phyloP scores from a whole-genome alignment of 352 stramenopile species.

The Thalassiosira exigua region DNA sequence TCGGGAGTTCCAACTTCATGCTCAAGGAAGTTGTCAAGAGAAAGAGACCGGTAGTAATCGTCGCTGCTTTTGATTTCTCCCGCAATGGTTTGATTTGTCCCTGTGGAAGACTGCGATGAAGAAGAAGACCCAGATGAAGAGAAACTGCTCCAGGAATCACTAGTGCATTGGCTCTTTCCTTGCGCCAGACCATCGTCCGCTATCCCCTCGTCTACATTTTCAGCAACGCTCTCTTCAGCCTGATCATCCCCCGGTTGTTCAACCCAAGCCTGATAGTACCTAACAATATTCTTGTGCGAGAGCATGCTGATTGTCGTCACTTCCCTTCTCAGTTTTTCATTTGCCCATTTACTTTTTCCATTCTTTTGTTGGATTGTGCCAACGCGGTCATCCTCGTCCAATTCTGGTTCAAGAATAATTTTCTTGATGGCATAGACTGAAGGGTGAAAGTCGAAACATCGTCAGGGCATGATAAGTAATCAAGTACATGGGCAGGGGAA shows the following conservation, averaged over 20 bases:
- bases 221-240: conserved; percentile 5
- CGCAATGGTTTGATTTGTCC: no score
- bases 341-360: conserved; percentile 74
- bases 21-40: conserved; percentile 55
- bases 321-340: conserved; percentile 94
- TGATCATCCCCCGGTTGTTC: conserved; percentile 38
- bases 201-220: not conserved
- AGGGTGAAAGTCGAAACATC: no score
- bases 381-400: conserved; percentile 42
- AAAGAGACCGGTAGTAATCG: conserved; percentile 31
- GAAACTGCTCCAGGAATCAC: conserved; percentile 24
- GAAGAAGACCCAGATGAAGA: conserved; percentile 15
- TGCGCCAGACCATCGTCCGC: not conserved
- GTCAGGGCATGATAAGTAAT: no score
- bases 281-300: conserved; percentile 95
- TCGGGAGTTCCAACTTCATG: conserved; percentile 33
- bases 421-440: conserved; percentile 93
- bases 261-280: conserved; percentile 89
- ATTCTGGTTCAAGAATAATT: conserved; percentile 79
- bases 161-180: not conserved
- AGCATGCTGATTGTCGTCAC: conserved; percentile 96
- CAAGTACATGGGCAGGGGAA: no score
- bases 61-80: no score
- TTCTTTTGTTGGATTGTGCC: no score
- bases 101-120: conserved; percentile 11